Conservation (phyloP, 2,329 filamentous ascomycete genomes). For the Onygenales sp. region DNA sequence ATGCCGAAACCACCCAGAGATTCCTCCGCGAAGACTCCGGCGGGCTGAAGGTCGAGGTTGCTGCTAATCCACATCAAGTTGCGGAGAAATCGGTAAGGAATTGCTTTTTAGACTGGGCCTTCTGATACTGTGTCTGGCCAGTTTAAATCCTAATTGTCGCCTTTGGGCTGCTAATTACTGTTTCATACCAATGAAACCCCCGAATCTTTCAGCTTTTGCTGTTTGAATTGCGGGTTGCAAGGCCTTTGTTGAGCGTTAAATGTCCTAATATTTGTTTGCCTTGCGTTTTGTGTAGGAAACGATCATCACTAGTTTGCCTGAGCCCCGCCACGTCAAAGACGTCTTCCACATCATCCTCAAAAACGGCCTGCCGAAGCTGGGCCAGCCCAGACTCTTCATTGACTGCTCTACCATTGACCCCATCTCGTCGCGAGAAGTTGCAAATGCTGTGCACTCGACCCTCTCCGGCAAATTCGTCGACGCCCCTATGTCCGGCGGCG, state of each 20-base stretch:
- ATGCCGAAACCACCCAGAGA: slow-evolving; percentile 44
- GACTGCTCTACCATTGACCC: slow-evolving; percentile 97
- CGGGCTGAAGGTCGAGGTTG: slow-evolving; percentile 45
- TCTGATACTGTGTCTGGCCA: slow-evolving; percentile 9
- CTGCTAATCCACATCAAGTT: slow-evolving; percentile 50
- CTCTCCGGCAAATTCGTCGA: slow-evolving; percentile 74
- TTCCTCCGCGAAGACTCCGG: slow-evolving; percentile 46
- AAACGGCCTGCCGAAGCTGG: slow-evolving; percentile 42
- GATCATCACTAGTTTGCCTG: slow-evolving; percentile 80
- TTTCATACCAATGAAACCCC: too few species aligned
- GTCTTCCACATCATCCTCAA: slow-evolving; percentile 72
- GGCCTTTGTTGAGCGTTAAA: slow-evolving; percentile 4
- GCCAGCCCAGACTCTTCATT: slow-evolving; percentile 68
- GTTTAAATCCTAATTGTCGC: slow-evolving; percentile 6
- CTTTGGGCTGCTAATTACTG: neutral
- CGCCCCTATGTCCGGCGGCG: slow-evolving; percentile 93
- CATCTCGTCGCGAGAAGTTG: slow-evolving; percentile 68
- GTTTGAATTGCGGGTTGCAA: slow-evolving; percentile 1
- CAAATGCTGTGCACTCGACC: slow-evolving; percentile 56
- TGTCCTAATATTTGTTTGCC: slow-evolving; percentile 9
- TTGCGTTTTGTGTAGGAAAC: slow-evolving; percentile 52
- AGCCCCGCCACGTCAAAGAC: slow-evolving; percentile 74
- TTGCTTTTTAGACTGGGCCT: neutral
- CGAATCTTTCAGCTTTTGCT: neutral
- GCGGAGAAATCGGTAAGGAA: slow-evolving; percentile 56